phyloP scores from a whole-genome alignment of 768 basidiomycete species.

The Tylopilus sp. region DNA sequence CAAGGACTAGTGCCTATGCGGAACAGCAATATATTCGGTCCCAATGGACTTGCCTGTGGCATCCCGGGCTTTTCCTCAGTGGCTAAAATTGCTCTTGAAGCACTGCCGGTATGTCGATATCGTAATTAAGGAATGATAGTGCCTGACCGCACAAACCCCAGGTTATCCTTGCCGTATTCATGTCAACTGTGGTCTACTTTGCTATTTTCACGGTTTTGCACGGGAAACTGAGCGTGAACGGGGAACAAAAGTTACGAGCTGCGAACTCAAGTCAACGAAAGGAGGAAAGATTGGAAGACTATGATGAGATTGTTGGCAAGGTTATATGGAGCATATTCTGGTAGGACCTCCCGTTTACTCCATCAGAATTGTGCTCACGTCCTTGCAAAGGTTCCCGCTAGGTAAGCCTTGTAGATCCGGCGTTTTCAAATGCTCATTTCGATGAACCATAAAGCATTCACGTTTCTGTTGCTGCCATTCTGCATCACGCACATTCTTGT shows the following conservation, averaged over 20 bases:
- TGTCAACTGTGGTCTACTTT: conserved; percentile 56
- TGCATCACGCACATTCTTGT: conserved; percentile 47
- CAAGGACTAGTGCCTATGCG: conserved; percentile 37
- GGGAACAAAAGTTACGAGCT: conserved; percentile 50
- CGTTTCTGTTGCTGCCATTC: conserved; percentile 56
- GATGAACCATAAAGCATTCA: conserved; percentile 46
- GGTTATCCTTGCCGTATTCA: conserved; percentile 57
- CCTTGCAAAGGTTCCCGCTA: conserved; percentile 50
- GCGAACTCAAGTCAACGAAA: conserved; percentile 45
- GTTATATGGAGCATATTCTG: conserved; percentile 69
- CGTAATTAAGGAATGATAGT: neutral
- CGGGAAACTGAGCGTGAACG: conserved; percentile 50
- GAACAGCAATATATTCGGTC: conserved; percentile 46
- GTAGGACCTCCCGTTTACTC: conserved; percentile 37
- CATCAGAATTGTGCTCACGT: conserved; percentile 5
- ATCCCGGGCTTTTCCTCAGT: conserved; percentile 42
- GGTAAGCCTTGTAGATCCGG: conserved; percentile 37
- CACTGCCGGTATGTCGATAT: conserved; percentile 52
- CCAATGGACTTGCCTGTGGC: conserved; percentile 50
- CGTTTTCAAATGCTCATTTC: neutral
- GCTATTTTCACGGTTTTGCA: conserved; percentile 60
- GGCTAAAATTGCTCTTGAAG: conserved; percentile 49
- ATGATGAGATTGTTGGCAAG: conserved; percentile 58
- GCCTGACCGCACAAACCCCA: conserved; percentile 21
- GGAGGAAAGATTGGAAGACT: conserved; percentile 44